Evolutionary conservation across 768 basidiomycete species (phyloP).

Genomic region (Lactifluus volemus): DNA sequence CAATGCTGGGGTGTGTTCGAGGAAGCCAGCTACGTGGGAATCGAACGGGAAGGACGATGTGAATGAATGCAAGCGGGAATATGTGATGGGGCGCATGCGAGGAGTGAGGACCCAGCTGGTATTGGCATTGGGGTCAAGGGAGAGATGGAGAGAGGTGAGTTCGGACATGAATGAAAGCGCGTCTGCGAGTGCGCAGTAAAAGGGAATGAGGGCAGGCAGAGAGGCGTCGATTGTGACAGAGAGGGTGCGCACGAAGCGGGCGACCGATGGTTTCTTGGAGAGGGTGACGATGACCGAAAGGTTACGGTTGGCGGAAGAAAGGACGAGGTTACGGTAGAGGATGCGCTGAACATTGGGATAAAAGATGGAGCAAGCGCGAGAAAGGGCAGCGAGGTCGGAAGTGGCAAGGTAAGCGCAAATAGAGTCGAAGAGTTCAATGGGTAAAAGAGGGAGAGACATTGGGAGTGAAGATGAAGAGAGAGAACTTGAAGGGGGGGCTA

Average conservation of each 20-base stretch:
- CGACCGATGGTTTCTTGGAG: constrained; percentile 46
- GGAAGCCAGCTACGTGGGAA: constrained; percentile 47
- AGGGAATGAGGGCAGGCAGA: constrained; percentile 35
- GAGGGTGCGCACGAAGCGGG: constrained; percentile 53
- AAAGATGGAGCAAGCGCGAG: constrained; percentile 35
- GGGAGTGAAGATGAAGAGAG: background rate
- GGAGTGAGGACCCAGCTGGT: constrained; percentile 45
- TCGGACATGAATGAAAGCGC: constrained; percentile 56
- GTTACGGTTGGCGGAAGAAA: constrained; percentile 38
- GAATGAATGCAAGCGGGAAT: constrained; percentile 45
- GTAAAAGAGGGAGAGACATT: constrained; percentile 41
- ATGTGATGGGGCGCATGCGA: constrained; percentile 26
- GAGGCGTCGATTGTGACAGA: constrained; percentile 41
- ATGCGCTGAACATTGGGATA: constrained; percentile 45
- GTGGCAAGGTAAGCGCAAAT: constrained; percentile 29
- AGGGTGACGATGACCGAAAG: constrained; percentile 47
- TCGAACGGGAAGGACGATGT: constrained; percentile 57
- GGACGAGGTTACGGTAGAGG: constrained; percentile 52
- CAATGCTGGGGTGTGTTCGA: constrained; percentile 45
- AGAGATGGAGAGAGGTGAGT: constrained; percentile 47
- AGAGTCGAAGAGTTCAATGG: constrained; percentile 53
- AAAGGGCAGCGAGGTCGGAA: constrained; percentile 41
- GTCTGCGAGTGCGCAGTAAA: constrained; percentile 39
- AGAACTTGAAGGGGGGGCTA: background rate
- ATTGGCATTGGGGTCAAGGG: constrained; percentile 31